Evolutionary conservation across 352 stramenopile species (phyloP).

Genomic region (Phytopythium cucurbitacearum): DNA sequence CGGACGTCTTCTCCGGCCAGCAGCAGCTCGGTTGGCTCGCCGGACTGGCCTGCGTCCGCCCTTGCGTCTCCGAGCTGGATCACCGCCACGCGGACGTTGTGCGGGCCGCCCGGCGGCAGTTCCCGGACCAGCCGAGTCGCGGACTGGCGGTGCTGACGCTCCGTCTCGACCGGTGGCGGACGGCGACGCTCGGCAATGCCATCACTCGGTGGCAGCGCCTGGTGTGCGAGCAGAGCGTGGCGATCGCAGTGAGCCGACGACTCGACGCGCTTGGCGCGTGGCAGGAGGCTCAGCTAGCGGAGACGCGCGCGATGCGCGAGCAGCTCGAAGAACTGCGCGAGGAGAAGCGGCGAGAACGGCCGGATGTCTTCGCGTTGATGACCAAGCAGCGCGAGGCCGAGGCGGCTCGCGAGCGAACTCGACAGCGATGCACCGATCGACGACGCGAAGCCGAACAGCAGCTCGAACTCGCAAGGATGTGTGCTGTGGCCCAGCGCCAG

Average conservation of each 20-base stretch:
- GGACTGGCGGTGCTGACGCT: no score
- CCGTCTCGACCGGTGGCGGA: no score
- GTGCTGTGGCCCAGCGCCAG: constrained; percentile 34
- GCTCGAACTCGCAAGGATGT: constrained; percentile 25
- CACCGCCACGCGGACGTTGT: no score
- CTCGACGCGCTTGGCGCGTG: constrained; percentile 17
- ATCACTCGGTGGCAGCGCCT: constrained; percentile 4
- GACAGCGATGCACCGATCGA: constrained; percentile 19
- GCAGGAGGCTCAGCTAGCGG: constrained; percentile 21
- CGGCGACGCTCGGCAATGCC: neutral
- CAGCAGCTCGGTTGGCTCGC: no score
- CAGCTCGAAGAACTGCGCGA: constrained; percentile 11
- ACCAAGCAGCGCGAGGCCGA: constrained; percentile 14
- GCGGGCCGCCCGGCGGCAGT: no score
- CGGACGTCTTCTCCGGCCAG: no score
- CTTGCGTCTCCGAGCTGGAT: no score
- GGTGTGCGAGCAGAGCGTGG: constrained; percentile 4
- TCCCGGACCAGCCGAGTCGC: no score
- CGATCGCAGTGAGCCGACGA: constrained; percentile 7
- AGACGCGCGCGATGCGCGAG: constrained; percentile 15
- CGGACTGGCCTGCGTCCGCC: no score
- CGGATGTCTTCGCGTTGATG: constrained; percentile 15
- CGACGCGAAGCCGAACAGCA: constrained; percentile 14
- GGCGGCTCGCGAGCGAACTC: constrained; percentile 13
- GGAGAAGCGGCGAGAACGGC: constrained; percentile 7